These are phyloP conservation scores for Stereum hirsutum DNA, from an alignment of 1,284 basidiomycete genomes.

Conservation along the genomic window DNA sequence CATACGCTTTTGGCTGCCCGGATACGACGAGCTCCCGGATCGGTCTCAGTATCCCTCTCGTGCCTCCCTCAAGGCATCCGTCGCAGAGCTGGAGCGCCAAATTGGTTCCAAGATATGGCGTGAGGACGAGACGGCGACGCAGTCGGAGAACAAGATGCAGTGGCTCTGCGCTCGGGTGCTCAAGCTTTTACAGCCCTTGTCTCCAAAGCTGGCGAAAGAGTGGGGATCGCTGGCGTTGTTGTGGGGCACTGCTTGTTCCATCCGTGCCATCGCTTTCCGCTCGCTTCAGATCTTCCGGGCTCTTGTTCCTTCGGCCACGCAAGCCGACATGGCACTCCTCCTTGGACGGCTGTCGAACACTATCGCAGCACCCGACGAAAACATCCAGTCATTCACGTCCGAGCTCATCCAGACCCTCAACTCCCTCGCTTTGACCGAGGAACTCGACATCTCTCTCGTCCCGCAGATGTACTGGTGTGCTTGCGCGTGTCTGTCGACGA, in stretches of 20 bases:
- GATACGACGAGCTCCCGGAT: conserved; percentile 58
- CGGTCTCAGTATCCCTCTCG: conserved; percentile 37
- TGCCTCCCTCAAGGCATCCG: conserved; percentile 36
- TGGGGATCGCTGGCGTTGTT: conserved; percentile 79
- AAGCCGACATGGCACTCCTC: conserved; percentile 71
- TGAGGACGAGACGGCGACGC: conserved; percentile 50
- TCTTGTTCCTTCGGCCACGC: conserved; percentile 66
- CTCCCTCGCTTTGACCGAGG: conserved; percentile 50
- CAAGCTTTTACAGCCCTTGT: conserved; percentile 61
- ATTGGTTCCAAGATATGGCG: conserved; percentile 61
- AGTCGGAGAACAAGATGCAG: conserved; percentile 60
- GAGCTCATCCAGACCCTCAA: conserved; percentile 80
- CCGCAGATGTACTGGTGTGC: conserved; percentile 88
- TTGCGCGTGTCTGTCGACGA: conserved; percentile 76
- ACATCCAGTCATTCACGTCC: conserved; percentile 76
- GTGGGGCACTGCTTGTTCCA: conserved; percentile 86
- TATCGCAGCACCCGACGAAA: conserved; percentile 67
- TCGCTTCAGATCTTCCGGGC: conserved; percentile 89
- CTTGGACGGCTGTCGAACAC: conserved; percentile 83
- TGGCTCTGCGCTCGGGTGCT: conserved; percentile 60
- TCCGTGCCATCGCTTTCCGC: conserved; percentile 80
- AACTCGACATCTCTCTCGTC: conserved; percentile 52
- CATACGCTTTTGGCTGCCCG: conserved; percentile 69
- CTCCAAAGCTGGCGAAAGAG: conserved; percentile 57
- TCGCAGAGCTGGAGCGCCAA: conserved; percentile 51